Evolutionary conservation across 306 rosid species (phyloP), one percentile per base, ranked within the genome.

Genomic region (Gynostemma pentaphyllum): DNA sequence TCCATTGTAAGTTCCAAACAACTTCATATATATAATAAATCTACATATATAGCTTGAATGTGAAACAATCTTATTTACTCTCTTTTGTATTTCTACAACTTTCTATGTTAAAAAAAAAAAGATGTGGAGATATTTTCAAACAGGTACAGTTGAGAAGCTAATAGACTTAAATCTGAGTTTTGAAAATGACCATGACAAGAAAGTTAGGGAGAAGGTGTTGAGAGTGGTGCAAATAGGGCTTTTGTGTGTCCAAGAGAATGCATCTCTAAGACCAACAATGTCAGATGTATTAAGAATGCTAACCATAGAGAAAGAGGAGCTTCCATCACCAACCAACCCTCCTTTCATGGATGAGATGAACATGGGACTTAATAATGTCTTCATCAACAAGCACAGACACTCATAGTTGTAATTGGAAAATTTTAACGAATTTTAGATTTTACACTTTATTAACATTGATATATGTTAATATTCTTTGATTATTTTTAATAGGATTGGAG

Each of bases 51-150:
- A 48, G 15, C 21, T 36, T 19, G 32, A 66, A 12, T 19, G 45
- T 15, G 28, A n/a, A 40, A 41, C 49, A 22, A 9, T 14, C 23
- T 34, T 13, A 61, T 40, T 24, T n/a, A n/a, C n/a, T n/a, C n/a
- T n/a, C 4, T 41, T 41, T 39, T 41, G 22, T 23, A 36, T 22
- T 61, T 41, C 49, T 23, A 24, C 66, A n/a, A n/a, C n/a, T n/a
- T n/a, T n/a, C n/a, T n/a, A 42, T 61, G 66, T 48, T 61, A 41
- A 61, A 61, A n/a, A n/a, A n/a, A n/a, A n/a, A 54, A 76, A 92
- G 99, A 67, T 87, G 49, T 92, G 99, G 99, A 82, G 72, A 74
- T 87, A 86, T 71, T 92, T 86, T 69, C 94, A 80, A 74, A 61
- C 85, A 36, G 87, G 90, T 52, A 73, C 71, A n/a, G 52, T 75